Evolutionary conservation across 768 basidiomycete species (phyloP).

Genomic region (Cubamyces sp.): DNA sequence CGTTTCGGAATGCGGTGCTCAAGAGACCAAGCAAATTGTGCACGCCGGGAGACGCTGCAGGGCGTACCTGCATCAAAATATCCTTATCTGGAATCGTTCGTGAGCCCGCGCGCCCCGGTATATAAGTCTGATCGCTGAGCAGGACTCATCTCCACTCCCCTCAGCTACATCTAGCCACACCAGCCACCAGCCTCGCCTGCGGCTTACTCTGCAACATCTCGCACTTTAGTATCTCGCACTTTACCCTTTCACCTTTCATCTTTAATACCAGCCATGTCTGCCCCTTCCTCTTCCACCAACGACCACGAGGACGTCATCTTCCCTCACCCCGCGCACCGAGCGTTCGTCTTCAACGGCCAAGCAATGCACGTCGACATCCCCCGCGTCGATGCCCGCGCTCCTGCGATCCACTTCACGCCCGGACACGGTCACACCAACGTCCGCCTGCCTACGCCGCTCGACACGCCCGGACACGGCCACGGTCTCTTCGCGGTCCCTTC

Average conservation of each 20-base stretch:
- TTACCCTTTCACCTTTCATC: too few species aligned
- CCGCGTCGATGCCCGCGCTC: not conserved
- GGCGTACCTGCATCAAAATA: too few species aligned
- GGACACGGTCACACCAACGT: not conserved
- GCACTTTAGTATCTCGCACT: too few species aligned
- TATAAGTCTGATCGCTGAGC: too few species aligned
- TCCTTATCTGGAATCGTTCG: too few species aligned
- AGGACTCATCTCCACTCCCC: not conserved
- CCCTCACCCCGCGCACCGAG: not conserved
- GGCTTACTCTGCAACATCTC: not conserved
- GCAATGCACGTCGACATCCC: conserved; percentile 9
- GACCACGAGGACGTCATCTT: not conserved
- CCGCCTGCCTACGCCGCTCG: too few species aligned
- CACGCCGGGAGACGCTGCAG: too few species aligned
- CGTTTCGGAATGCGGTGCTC: too few species aligned
- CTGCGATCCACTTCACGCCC: not conserved
- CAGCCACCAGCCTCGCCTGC: not conserved
- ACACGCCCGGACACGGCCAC: conserved; percentile 5
- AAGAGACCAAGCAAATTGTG: too few species aligned
- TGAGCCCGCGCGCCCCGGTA: too few species aligned
- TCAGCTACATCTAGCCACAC: not conserved
- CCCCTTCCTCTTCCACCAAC: not conserved
- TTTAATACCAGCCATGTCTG: not conserved
- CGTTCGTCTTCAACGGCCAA: not conserved
- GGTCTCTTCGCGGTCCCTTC: not conserved